Evolutionary conservation across 2,329 filamentous ascomycete species (phyloP).

Genomic region (Magnaporthiopsis incrustans): DNA sequence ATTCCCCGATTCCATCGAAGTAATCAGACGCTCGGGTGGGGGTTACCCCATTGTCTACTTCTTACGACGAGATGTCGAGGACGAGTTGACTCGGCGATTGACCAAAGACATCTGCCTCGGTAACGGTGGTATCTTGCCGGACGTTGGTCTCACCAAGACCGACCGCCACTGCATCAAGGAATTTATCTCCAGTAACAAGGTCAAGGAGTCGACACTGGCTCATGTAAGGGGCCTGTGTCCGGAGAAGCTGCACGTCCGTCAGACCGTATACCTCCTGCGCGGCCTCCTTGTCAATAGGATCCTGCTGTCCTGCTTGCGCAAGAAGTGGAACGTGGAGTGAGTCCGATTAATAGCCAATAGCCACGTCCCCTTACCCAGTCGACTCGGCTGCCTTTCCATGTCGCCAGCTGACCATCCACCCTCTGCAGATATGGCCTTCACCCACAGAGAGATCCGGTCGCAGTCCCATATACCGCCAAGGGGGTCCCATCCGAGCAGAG

Average conservation of each 20-base stretch:
- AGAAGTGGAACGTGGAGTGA: conserved; percentile 55
- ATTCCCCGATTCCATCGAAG: conserved; percentile 37
- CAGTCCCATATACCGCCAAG: conserved; percentile 61
- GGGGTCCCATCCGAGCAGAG: conserved; percentile 53
- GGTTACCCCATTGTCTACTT: conserved; percentile 52
- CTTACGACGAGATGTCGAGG: conserved; percentile 37
- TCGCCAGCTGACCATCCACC: background rate
- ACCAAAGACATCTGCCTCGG: conserved; percentile 31
- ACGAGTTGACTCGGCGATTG: conserved; percentile 31
- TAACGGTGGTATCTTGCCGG: conserved; percentile 15
- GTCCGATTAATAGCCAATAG: background rate
- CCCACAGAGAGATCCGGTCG: conserved; percentile 46
- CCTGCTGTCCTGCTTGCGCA: conserved; percentile 49
- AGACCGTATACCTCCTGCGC: conserved; percentile 47
- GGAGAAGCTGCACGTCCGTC: conserved; percentile 22
- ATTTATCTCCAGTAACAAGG: conserved; percentile 10
- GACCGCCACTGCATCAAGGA: conserved; percentile 16
- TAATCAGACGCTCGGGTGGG: conserved; percentile 27
- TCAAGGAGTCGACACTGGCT: background rate
- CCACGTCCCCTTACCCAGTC: too few species aligned
- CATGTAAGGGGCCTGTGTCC: conserved; percentile 14
- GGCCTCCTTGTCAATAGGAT: conserved; percentile 55
- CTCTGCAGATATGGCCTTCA: conserved; percentile 43
- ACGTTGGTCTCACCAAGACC: conserved; percentile 21
- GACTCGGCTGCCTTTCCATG: background rate